Conservation (phyloP, 306 rosid genomes). For the Acacia crassicarpa region DNA sequence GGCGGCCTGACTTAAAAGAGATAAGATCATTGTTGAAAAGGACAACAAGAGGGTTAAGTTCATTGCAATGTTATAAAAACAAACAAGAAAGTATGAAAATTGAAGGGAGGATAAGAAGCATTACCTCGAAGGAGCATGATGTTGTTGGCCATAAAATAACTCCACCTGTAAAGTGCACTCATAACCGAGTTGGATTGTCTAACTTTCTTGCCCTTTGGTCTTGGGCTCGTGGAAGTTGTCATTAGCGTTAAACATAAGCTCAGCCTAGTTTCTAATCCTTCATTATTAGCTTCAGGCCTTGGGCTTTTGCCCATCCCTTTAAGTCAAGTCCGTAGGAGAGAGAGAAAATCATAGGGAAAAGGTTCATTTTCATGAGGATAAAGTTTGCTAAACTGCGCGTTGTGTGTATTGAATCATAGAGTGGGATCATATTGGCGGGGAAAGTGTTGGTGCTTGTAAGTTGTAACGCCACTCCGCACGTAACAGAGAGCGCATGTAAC, state of each 20-base stretch:
- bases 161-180: conserved; percentile 61
- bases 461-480: neutral
- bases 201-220: neutral
- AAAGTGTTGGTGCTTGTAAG: neutral
- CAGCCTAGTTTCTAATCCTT: conserved; percentile 5
- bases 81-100: conserved; percentile 13
- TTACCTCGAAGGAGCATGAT: conserved; percentile 57
- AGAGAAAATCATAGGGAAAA: neutral
- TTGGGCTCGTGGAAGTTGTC: neutral
- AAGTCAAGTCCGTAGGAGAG: neutral
- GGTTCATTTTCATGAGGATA: neutral
- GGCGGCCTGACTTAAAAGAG: conserved; percentile 52
- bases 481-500: neutral
- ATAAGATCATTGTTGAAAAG: conserved; percentile 48
- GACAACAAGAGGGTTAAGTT: conserved; percentile 22
- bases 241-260: conserved; percentile 27
- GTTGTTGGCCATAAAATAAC: conserved; percentile 71
- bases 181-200: conserved; percentile 38
- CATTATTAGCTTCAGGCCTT: neutral
- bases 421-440: neutral
- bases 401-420: conserved; percentile 2
- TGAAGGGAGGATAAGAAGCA: conserved; percentile 59
- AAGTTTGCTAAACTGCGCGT: conserved; percentile 37
- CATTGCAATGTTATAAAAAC: conserved; percentile 7
- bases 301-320: conserved; percentile 16